Base-by-base conservation (phyloP, 139 green algal species). In the Ettlia oleoabundans region DNA sequence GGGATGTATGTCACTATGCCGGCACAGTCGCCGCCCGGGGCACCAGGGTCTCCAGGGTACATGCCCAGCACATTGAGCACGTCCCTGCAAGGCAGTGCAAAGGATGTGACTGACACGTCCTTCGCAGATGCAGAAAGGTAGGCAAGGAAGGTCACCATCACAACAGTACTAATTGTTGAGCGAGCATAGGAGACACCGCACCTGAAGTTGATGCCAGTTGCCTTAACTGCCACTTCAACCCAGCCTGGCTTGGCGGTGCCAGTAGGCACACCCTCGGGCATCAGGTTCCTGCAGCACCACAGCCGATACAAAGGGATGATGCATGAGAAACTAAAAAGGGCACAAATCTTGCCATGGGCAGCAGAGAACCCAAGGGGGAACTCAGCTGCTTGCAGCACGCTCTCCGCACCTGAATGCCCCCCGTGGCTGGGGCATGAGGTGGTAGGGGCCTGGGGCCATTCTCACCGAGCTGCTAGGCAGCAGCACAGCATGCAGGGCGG, bases 11-110 rank as follows among this genome's bases (percentile, higher is more conserved):
- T 66, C 70, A 94, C 82, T 18, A 93, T 69, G n/a, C 91, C 91
- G 22, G 89, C 74, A 52, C 75, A 92, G 73, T 94, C 91, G 62
- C 89, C 89, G 2, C 91, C 91, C 0, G 89, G 89, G 9, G 80
- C 42, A 0, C 80, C 85, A 22, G 80, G 80, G 74, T 93, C 90
- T 7, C 89, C 89, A 33, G 90, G 87, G 80, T 94, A 93, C 88
- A 92, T 94, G 55, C 84, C 90, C 67, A 93, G 72, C 35, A 93
- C 86, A 69, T 93, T 93, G 37, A 93, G 88, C 42, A 93, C 89
- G 71, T 93, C 89, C 61, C 89, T 72, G 82, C 47, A 62, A 1
- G 19, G 13, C 9, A 2, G 4, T 9, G 51, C 41, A 62, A 10
- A 3, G 38, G 41, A 26, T 33, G 38, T 32, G 4, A 6, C 3